Evolutionary conservation across 1,139 yeast species (phyloP).

Genomic region (Pichia sp.): DNA sequence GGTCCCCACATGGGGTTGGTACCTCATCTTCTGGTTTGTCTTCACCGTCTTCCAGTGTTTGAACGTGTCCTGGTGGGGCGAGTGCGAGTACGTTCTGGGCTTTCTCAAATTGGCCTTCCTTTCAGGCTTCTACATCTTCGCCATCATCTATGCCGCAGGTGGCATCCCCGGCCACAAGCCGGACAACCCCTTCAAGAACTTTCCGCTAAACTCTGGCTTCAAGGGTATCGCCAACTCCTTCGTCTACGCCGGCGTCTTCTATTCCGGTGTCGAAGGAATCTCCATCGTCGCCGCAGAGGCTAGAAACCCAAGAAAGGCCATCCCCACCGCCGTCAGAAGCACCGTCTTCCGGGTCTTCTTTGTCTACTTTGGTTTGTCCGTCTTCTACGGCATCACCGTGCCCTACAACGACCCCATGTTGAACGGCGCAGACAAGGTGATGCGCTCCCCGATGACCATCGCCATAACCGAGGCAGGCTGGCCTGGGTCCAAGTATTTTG

Average conservation of each 20-base stretch:
- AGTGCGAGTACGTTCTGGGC: constrained; percentile 56
- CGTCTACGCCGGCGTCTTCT: constrained; percentile 62
- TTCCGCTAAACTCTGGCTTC: constrained; percentile 51
- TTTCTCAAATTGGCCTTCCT: constrained; percentile 48
- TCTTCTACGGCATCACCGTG: constrained; percentile 52
- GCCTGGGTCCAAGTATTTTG: constrained; percentile 45
- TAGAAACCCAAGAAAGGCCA: constrained; percentile 51
- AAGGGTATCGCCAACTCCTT: constrained; percentile 67
- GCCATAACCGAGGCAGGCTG: constrained; percentile 57
- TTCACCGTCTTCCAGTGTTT: constrained; percentile 51
- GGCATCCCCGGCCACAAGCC: constrained; percentile 56
- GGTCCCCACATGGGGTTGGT: constrained; percentile 56
- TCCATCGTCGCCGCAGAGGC: constrained; percentile 57
- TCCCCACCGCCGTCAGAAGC: constrained; percentile 57
- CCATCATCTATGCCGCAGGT: constrained; percentile 60
- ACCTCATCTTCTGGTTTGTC: constrained; percentile 50
- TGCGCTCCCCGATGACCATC: constrained; percentile 51
- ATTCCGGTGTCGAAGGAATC: constrained; percentile 55
- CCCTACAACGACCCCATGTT: constrained; percentile 46
- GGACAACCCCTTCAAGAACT: constrained; percentile 46
- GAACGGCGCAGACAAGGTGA: constrained; percentile 21
- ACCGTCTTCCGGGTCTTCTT: constrained; percentile 50
- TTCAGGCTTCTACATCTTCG: constrained; percentile 51
- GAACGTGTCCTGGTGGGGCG: constrained; percentile 57
- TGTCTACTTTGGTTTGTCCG: constrained; percentile 52